These are phyloP conservation scores for Pleurotus eryngii DNA, from an alignment of 768 basidiomycete genomes.

Conservation along the genomic window DNA sequence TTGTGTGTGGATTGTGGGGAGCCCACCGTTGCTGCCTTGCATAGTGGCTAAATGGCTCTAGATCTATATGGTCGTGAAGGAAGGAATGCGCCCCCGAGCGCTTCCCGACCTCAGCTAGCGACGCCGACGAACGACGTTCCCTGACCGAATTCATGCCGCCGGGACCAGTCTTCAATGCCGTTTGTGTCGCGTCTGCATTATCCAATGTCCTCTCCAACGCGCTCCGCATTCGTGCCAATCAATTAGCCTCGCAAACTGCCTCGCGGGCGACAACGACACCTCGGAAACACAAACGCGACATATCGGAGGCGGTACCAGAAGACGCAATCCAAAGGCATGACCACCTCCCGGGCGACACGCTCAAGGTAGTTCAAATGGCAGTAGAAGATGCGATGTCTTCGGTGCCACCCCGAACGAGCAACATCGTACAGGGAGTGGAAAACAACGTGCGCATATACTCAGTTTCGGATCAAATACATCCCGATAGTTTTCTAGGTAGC, in stretches of 20 bases:
- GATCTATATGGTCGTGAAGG: too few species aligned
- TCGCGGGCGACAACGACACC: conserved; percentile 8
- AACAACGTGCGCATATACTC: too few species aligned
- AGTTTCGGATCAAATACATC: too few species aligned
- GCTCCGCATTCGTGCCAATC: conserved; percentile 52
- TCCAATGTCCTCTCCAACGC: conserved; percentile 63
- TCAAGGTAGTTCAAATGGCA: too few species aligned
- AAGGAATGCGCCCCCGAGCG: neutral
- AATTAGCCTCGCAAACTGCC: conserved; percentile 21
- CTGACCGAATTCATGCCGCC: conserved; percentile 52
- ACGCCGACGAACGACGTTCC: neutral
- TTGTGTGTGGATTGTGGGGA: neutral
- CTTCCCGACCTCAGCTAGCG: neutral
- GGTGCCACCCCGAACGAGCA: too few species aligned
- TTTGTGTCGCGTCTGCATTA: conserved; percentile 61
- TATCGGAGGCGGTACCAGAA: neutral
- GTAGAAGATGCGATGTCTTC: too few species aligned
- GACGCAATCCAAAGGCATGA: neutral
- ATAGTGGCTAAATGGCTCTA: neutral
- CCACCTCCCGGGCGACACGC: neutral
- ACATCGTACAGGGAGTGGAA: too few species aligned
- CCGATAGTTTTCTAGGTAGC: too few species aligned
- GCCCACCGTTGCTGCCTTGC: neutral
- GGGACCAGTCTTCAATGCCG: conserved; percentile 66
- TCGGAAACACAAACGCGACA: neutral